These are phyloP conservation scores for Lactifluus subvellereus DNA, from an alignment of 768 basidiomycete genomes.

Conservation along the genomic window DNA sequence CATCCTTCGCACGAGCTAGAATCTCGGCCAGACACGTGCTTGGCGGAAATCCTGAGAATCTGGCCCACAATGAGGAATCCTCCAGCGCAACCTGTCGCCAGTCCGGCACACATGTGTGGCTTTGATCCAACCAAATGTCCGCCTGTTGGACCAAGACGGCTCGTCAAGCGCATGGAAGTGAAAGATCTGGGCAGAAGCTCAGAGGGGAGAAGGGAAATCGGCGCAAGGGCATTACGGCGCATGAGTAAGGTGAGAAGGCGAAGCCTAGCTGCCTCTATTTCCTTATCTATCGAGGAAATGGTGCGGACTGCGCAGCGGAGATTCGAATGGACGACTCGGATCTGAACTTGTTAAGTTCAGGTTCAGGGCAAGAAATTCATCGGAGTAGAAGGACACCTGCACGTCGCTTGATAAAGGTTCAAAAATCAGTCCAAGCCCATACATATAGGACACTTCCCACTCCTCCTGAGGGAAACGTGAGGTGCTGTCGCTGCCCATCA, in stretches of 20 bases:
- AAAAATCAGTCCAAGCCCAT: not conserved
- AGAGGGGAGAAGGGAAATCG: slow-evolving; percentile 12
- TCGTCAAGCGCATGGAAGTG: not conserved
- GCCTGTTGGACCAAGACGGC: not conserved
- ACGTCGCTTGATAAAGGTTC: not conserved
- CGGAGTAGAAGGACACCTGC: not conserved
- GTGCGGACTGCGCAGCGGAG: not conserved
- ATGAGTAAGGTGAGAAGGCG: not conserved
- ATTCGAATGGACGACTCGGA: not conserved
- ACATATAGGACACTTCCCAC: not conserved
- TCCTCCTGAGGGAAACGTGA: not conserved
- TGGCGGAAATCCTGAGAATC: not conserved
- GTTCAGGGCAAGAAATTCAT: not conserved
- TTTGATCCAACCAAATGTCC: slow-evolving; percentile 8
- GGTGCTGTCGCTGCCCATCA: not conserved
- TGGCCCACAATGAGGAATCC: slow-evolving; percentile 10
- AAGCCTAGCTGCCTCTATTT: not conserved
- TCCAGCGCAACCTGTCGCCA: slow-evolving; percentile 19
- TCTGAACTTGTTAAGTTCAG: not conserved
- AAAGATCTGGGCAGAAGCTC: slow-evolving; percentile 17
- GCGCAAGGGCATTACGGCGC: slow-evolving; percentile 7
- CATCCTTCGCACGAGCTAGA: not conserved
- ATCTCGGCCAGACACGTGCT: slow-evolving; percentile 5
- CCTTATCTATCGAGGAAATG: not conserved
- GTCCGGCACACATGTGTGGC: slow-evolving; percentile 20